Conservation (phyloP, 2,329 filamentous ascomycete species). For the Colletotrichum euphorbiae region DNA sequence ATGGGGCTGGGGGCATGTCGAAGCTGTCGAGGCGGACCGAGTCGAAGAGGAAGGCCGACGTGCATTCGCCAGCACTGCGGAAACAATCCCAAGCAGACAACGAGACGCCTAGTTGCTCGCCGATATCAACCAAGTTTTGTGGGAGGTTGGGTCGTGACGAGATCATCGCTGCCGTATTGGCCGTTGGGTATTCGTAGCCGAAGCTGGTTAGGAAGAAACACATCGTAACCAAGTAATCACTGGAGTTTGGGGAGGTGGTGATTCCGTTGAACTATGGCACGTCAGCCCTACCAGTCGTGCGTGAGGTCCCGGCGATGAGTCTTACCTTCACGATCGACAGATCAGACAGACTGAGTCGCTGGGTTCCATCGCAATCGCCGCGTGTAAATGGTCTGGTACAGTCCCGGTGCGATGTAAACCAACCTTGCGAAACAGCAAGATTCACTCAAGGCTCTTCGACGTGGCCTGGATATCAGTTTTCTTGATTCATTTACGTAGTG, state of each 20-base stretch:
- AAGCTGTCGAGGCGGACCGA: slow-evolving; percentile 16
- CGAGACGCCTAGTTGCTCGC: slow-evolving; percentile 11
- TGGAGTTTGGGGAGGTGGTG: slow-evolving; percentile 10
- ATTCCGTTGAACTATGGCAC: slow-evolving; percentile 35
- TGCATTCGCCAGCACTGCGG: slow-evolving; percentile 19
- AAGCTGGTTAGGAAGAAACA: slow-evolving; percentile 34
- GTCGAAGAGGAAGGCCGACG: slow-evolving; percentile 34
- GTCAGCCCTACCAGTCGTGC: neutral
- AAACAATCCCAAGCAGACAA: slow-evolving; percentile 36
- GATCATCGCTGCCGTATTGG: slow-evolving; percentile 19
- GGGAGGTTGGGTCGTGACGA: slow-evolving; percentile 25
- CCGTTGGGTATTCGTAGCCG: slow-evolving; percentile 35
- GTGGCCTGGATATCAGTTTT: no score
- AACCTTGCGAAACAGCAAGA: neutral
- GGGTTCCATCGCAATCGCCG: no score
- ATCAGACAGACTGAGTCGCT: slow-evolving; percentile 17
- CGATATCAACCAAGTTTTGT: slow-evolving; percentile 27
- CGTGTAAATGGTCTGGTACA: no score
- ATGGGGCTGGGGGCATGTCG: neutral
- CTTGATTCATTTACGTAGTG: neutral
- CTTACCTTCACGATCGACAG: slow-evolving; percentile 24
- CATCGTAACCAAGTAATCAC: slow-evolving; percentile 34
- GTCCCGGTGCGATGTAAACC: no score
- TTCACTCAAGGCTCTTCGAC: neutral
- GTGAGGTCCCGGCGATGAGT: neutral